phyloP scores from a whole-genome alignment of 2,329 filamentous ascomycete genomes.

The Fusarium hostae region DNA sequence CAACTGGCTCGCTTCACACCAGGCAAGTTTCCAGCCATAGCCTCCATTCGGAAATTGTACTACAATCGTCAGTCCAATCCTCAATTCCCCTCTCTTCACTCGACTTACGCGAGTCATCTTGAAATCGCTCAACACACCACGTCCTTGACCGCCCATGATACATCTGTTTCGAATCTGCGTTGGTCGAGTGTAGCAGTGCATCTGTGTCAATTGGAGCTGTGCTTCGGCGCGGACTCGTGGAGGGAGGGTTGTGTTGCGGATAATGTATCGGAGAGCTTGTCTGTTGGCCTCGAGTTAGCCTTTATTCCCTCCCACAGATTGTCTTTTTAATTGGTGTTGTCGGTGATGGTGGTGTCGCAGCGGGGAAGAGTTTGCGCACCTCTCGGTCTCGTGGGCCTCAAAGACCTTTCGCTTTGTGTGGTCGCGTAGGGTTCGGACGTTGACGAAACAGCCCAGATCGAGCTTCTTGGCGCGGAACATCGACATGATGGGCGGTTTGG shows the following conservation, averaged over 20 bases:
- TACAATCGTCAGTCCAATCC: conserved; percentile 55
- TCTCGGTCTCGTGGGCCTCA: conserved; percentile 85
- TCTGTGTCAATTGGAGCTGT: conserved; percentile 90
- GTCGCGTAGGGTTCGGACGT: conserved; percentile 88
- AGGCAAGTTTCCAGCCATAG: conserved; percentile 84
- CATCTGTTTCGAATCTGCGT: conserved; percentile 96
- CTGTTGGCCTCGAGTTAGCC: conserved; percentile 56
- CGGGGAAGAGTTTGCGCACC: conserved; percentile 63
- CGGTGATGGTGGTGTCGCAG: background rate
- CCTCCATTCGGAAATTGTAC: conserved; percentile 94
- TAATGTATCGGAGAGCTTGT: conserved; percentile 92
- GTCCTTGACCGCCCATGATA: conserved; percentile 87
- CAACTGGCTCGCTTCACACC: conserved; percentile 97
- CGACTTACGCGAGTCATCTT: conserved; percentile 85
- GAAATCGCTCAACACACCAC: conserved; percentile 93
- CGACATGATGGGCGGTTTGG: conserved; percentile 67
- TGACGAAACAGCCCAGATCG: conserved; percentile 88
- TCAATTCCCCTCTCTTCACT: background rate
- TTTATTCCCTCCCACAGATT: background rate
- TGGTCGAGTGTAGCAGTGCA: conserved; percentile 94
- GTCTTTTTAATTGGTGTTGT: no score
- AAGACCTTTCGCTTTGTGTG: conserved; percentile 97
- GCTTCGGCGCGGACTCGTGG: conserved; percentile 86
- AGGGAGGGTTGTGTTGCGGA: conserved; percentile 90
- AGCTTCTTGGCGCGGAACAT: conserved; percentile 92